These are phyloP conservation scores for Fusarium stilboides DNA, from an alignment of 2,329 filamentous ascomycete species.

Conservation along the genomic window DNA sequence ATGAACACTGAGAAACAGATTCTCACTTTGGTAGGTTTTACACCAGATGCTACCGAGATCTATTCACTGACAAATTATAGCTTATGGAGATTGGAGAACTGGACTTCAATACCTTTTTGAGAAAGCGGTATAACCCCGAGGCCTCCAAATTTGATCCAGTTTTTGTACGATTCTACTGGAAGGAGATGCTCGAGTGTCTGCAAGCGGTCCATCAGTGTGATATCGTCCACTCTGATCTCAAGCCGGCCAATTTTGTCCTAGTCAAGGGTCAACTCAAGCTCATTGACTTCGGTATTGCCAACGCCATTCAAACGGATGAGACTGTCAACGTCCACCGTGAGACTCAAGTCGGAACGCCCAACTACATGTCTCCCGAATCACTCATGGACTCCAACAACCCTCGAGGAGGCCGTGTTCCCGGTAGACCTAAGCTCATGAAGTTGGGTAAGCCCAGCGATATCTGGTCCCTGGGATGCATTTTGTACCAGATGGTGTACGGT, in stretches of 20 bases:
- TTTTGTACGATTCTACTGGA: constrained; percentile 98
- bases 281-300: constrained; percentile 98
- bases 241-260: constrained; percentile 96
- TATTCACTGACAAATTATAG: constrained; percentile 59
- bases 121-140: constrained; percentile 78
- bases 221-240: constrained; percentile 96
- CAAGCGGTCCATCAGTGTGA: constrained; percentile 89
- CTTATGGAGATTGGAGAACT: constrained; percentile 98
- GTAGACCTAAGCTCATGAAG: constrained; percentile 85
- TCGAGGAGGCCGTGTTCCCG: constrained; percentile 60
- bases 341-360: constrained; percentile 94
- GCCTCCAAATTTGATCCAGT: constrained; percentile 85
- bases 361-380: constrained; percentile 98
- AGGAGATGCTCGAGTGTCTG: constrained; percentile 98
- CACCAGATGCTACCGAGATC: background rate
- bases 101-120: constrained; percentile 89
- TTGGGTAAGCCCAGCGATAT: constrained; percentile 96
- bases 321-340: constrained; percentile 98
- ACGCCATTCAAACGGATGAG: constrained; percentile 94
- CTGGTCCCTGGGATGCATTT: constrained; percentile 95
- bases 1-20: constrained; percentile 92
- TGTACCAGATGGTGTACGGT: constrained; percentile 99
- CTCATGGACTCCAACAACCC: constrained; percentile 87
- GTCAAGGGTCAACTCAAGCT: constrained; percentile 92
- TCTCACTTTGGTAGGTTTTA: constrained; percentile 80